Conservation (phyloP, 176 grass and related monocot species). For the Alloteropsis semialata region DNA sequence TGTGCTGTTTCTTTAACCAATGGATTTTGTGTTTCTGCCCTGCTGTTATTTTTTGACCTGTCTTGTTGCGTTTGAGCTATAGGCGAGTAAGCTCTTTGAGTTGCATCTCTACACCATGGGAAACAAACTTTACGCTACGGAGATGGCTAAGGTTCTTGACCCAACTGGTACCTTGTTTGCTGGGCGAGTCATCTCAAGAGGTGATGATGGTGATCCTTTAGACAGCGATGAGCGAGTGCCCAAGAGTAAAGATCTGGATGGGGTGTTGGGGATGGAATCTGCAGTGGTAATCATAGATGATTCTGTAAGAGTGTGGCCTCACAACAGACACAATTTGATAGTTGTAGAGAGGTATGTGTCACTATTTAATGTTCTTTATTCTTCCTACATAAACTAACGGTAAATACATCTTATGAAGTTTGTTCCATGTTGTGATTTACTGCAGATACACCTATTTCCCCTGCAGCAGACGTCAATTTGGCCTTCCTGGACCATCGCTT, state of each 20-base stretch:
- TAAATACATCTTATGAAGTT: conserved; percentile 20
- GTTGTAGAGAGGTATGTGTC: conserved; percentile 81
- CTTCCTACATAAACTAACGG: background rate
- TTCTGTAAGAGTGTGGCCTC: conserved; percentile 89
- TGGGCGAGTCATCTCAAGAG: conserved; percentile 92
- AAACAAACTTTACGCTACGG: conserved; percentile 92
- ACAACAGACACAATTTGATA: conserved; percentile 95
- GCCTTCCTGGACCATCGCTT: conserved; percentile 85
- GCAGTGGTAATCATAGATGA: conserved; percentile 97
- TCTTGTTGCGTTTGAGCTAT: conserved; percentile 28
- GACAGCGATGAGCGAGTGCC: conserved; percentile 79
- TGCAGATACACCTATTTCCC: conserved; percentile 98
- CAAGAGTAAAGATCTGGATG: conserved; percentile 98
- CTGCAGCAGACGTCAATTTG: conserved; percentile 93
- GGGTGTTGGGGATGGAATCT: conserved; percentile 94
- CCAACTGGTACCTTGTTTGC: conserved; percentile 74
- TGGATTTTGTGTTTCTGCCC: background rate
- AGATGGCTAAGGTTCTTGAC: conserved; percentile 98
- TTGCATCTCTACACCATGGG: conserved; percentile 99
- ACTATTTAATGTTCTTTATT: conserved; percentile 15
- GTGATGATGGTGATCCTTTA: conserved; percentile 65
- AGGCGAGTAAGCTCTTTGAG: conserved; percentile 90
- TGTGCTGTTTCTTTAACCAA: background rate
- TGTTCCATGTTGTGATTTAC: conserved; percentile 9
- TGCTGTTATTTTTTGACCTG: conserved; percentile 7